Conservation (phyloP, 352 stramenopile species). For the Phytophthora megakarya region DNA sequence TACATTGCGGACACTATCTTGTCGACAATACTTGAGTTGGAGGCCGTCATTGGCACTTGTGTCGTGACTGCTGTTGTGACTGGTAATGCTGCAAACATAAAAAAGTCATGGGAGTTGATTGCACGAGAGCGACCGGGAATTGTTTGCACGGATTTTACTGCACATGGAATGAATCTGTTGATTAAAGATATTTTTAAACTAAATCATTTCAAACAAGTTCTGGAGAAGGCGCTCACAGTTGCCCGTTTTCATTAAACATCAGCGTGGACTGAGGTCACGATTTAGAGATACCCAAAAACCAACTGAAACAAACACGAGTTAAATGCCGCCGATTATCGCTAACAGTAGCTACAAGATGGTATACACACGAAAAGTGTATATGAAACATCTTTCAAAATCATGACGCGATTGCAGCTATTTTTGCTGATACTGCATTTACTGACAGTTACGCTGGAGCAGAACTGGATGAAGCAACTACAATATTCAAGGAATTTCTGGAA, state of each 20-base stretch:
- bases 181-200: slow-evolving; percentile 30
- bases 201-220: background rate
- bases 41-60: background rate
- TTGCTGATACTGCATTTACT: background rate
- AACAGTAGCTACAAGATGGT: slow-evolving; percentile 13
- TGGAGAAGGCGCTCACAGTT: background rate
- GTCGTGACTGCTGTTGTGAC: slow-evolving; percentile 13
- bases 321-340: background rate
- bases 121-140: background rate
- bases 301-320: background rate
- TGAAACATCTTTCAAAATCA: slow-evolving; percentile 3
- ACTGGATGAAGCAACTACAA: background rate
- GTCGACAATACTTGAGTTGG: slow-evolving; percentile 8
- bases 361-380: slow-evolving; percentile 22
- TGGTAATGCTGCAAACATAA: slow-evolving; percentile 23
- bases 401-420: slow-evolving; percentile 1
- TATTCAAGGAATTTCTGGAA: slow-evolving; percentile 6
- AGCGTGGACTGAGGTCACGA: too few species aligned
- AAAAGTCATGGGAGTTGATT: background rate
- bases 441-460: background rate
- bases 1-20: slow-evolving; percentile 10
- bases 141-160: slow-evolving; percentile 16
- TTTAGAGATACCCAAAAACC: too few species aligned
- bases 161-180: slow-evolving; percentile 18
- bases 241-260: too few species aligned